Evolutionary conservation across 1,284 basidiomycete species (phyloP), one percentile per base, ranked within the genome.

Genomic region (Irpex sp.): DNA sequence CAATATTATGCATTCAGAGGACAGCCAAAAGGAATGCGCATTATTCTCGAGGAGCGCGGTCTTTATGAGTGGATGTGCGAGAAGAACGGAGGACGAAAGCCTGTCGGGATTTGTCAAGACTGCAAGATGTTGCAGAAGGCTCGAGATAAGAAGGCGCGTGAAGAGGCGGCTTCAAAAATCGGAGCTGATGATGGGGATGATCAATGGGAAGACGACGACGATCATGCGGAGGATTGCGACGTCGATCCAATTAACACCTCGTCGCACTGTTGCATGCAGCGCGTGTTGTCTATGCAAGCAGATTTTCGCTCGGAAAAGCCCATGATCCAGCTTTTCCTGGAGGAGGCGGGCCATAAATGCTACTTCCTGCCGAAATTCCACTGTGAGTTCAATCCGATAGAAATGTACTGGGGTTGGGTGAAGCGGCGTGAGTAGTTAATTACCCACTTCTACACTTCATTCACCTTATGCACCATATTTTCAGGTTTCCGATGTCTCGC

Each of bases 321-420:
- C 5, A 60, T 60, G 58, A 26, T 60, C 7, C 44, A 60, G 19
- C 17, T 21, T 7, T 60, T 49, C 17, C 58, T 64, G 37, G 62
- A 68, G 36, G 51, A 49, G 8, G 40, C 19, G 1, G 69, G 68
- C 11, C 70, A 73, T 72, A 68, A 55, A 11, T 68, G 48, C 68
- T 70, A 57, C 56, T 71, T 61, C 55, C 6, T 61, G 5, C 60
- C 55, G 9, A 61, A 61, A 19, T 70, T 68, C 49, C 69, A 71
- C 57, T 69, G 68, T 58, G 68, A 71, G 57, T 58, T 71, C 11
- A 69, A 67, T 49, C 64, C 62, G 4, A 71, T 70, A 19, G 71
- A 74, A 61, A 69, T 48, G 37, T 60, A 60, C 19, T 60, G 58
- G 58, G 58, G 58, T 44, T 60, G 58, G 58, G 47, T 51, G n/a